These are phyloP conservation scores for Pseudoperonospora humuli DNA, from an alignment of 352 stramenopile genomes.

Conservation along the genomic window DNA sequence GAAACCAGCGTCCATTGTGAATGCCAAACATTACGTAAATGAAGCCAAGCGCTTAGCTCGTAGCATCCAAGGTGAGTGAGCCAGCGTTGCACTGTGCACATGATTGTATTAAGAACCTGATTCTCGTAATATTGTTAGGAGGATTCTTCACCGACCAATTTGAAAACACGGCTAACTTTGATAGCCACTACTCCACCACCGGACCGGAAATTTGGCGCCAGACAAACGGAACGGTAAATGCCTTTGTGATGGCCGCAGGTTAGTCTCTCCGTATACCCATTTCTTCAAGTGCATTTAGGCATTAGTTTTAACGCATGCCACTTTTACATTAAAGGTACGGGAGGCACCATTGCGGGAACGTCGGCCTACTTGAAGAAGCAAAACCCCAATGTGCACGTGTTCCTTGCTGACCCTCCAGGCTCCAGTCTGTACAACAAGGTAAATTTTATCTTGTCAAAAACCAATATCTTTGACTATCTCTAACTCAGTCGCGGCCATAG, in stretches of 20 bases:
- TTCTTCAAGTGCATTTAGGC: background rate
- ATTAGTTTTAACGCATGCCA: background rate
- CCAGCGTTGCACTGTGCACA: background rate
- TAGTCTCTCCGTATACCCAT: background rate
- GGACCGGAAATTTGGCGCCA: constrained; percentile 95
- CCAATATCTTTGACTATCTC: background rate
- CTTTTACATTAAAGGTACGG: constrained; percentile 65
- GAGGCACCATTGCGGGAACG: constrained; percentile 95
- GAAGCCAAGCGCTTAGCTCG: constrained; percentile 83
- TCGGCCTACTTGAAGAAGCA: constrained; percentile 91
- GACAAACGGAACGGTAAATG: constrained; percentile 87
- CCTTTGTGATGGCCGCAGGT: constrained; percentile 97
- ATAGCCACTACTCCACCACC: constrained; percentile 91
- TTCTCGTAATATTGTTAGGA: constrained; percentile 22
- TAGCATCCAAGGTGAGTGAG: constrained; percentile 57
- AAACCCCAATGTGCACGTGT: constrained; percentile 79
- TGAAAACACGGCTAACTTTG: constrained; percentile 95
- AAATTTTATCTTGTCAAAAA: background rate
- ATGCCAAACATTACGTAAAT: constrained; percentile 98
- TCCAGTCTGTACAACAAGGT: constrained; percentile 96
- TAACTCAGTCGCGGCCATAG: constrained; percentile 16
- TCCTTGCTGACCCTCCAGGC: constrained; percentile 94
- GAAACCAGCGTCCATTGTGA: constrained; percentile 92
- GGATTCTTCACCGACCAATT: constrained; percentile 98
- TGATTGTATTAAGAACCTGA: background rate